Conservation (phyloP, 305 asterid genomes). For the Ruellia speciosa region DNA sequence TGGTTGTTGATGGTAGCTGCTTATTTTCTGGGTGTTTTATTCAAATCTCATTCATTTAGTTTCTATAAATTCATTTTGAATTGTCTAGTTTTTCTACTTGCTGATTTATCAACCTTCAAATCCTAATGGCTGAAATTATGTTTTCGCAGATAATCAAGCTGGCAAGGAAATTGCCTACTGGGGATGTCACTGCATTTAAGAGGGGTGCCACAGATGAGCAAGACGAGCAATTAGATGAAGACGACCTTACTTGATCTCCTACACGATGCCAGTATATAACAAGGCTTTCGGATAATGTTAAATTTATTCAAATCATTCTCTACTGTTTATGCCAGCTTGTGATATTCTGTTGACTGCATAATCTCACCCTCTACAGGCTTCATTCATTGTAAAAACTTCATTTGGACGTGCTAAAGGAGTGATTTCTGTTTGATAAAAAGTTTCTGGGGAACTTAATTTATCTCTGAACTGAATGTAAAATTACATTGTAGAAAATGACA, state of each 20-base stretch:
- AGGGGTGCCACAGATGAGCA: conserved; percentile 35
- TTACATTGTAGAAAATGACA: not conserved
- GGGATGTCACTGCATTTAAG: conserved; percentile 62
- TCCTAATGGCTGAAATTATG: not conserved
- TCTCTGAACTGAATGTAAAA: too few relatives aligned
- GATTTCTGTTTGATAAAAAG: too few relatives aligned
- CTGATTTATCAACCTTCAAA: not conserved
- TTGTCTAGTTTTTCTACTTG: not conserved
- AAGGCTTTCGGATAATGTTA: not conserved
- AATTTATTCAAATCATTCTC: not conserved
- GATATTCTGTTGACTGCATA: too few relatives aligned
- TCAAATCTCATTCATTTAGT: not conserved
- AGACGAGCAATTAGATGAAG: conserved; percentile 72
- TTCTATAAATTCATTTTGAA: not conserved
- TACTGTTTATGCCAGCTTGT: not conserved
- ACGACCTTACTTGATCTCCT: conserved; percentile 63
- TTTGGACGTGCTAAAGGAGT: too few relatives aligned
- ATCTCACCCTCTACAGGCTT: too few relatives aligned
- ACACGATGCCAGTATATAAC: not conserved
- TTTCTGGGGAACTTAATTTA: too few relatives aligned
- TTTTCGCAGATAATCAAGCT: conserved; percentile 67
- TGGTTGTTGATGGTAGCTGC: not conserved
- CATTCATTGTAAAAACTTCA: too few relatives aligned
- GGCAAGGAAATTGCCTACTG: conserved; percentile 88
- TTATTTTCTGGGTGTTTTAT: not conserved